Percentiles rank a stretch among this genome's conserved stretches.
Conservation (phyloP, 495 filamentous ascomycete genomes). For the Lepraria neglecta region DNA sequence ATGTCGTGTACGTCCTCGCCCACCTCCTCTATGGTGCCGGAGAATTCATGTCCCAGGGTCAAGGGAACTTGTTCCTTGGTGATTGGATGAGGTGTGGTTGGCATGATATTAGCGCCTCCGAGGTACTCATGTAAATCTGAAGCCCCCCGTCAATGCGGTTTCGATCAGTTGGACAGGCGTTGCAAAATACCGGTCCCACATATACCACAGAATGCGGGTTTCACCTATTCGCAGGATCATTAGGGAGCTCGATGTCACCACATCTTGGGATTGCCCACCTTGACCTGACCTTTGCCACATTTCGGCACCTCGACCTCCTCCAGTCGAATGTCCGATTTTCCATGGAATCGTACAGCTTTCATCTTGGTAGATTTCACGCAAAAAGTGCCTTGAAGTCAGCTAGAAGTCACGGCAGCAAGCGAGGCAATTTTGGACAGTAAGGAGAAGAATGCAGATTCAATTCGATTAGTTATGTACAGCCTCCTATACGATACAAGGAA, state of each 20-base stretch:
- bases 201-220: constrained; percentile 52
- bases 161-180: not conserved
- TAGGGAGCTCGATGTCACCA: not conserved
- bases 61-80: constrained; percentile 51
- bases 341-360: constrained; percentile 43
- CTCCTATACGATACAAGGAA: not conserved
- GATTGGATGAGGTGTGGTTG: constrained; percentile 46
- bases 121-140: constrained; percentile 58
- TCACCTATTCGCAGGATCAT: constrained; percentile 33
- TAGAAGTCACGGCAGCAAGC: not conserved
- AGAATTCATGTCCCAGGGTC: constrained; percentile 59
- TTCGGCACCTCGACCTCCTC: constrained; percentile 39
- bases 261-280: constrained; percentile 27
- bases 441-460: not conserved
- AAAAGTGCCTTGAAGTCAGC: not conserved
- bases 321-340: constrained; percentile 37
- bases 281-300: constrained; percentile 38
- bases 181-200: constrained; percentile 45
- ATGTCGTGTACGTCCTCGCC: constrained; percentile 46
- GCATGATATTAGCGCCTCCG: constrained; percentile 50
- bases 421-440: not conserved
- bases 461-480: not conserved
- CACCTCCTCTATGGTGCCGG: constrained; percentile 52
- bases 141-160: constrained; percentile 7
- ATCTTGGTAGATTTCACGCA: constrained; percentile 24